phyloP scores from a whole-genome alignment of 495 filamentous ascomycete genomes.

The Parachaetomium inaequale region DNA sequence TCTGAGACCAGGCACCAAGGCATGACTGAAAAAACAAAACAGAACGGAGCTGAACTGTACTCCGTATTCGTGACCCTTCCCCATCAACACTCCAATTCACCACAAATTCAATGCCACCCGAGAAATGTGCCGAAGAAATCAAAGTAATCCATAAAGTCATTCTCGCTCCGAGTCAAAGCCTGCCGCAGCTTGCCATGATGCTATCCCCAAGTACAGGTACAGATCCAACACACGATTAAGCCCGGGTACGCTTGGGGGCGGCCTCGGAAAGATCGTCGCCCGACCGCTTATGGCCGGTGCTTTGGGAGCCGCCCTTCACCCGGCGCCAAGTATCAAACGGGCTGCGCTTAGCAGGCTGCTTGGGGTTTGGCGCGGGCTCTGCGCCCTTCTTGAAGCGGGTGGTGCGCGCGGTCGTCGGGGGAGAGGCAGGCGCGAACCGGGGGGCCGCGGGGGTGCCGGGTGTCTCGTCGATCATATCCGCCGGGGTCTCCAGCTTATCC shows the following conservation, averaged over 20 bases:
- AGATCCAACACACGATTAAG: slow-evolving; percentile 24
- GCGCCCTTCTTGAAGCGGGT: slow-evolving; percentile 43
- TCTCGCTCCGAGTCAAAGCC: slow-evolving; percentile 2
- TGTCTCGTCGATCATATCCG: slow-evolving; percentile 26
- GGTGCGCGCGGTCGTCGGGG: slow-evolving; percentile 53
- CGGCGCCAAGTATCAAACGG: slow-evolving; percentile 65
- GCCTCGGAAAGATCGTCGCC: slow-evolving; percentile 38
- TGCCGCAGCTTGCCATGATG: background rate
- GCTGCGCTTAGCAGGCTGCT: slow-evolving; percentile 46
- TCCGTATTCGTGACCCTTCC: background rate
- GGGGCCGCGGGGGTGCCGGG: slow-evolving; percentile 51
- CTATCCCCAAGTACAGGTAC: background rate
- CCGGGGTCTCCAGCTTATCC: slow-evolving; percentile 45
- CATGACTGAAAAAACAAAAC: slow-evolving; percentile 10
- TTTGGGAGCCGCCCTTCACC: slow-evolving; percentile 47
- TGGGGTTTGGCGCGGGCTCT: slow-evolving; percentile 32
- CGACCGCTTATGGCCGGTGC: slow-evolving; percentile 43
- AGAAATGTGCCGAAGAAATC: background rate
- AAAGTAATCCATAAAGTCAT: slow-evolving; percentile 5
- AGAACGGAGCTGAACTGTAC: background rate
- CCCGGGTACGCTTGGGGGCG: slow-evolving; percentile 36
- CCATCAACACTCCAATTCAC: background rate
- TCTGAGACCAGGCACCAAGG: background rate
- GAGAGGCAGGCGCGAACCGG: slow-evolving; percentile 51
- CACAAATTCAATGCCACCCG: slow-evolving; percentile 3